Conservation (phyloP, 2,329 filamentous ascomycete species). For the Trichoderma aggressivum region DNA sequence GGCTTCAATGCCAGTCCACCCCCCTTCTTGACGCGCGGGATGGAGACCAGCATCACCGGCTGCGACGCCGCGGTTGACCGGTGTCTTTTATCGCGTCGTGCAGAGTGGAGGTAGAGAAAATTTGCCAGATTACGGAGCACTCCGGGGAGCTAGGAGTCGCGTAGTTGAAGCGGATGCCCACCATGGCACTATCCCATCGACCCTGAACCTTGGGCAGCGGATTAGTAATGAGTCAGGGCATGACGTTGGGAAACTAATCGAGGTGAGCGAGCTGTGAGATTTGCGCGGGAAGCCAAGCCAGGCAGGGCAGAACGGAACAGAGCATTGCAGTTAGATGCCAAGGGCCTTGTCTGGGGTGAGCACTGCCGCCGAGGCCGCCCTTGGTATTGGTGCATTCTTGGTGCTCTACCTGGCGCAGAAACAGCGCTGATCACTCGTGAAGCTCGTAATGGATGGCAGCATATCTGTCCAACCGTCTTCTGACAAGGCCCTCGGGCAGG, state of each 20-base stretch:
- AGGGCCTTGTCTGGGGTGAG: not conserved
- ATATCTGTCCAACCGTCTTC: not conserved
- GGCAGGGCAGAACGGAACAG: not conserved
- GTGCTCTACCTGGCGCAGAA: not conserved
- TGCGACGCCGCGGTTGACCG: conserved; percentile 13
- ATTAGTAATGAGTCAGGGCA: conserved; percentile 5
- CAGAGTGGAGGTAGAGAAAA: conserved; percentile 6
- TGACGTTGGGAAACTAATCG: not conserved
- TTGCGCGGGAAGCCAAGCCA: not conserved
- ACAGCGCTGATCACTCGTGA: not conserved
- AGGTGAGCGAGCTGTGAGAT: not conserved
- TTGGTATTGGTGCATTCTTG: not conserved
- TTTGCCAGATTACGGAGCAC: conserved; percentile 4
- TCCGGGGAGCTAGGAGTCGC: not conserved
- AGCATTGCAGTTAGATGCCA: not conserved
- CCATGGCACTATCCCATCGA: not conserved
- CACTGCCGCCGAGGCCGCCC: not conserved
- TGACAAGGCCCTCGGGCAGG: not conserved
- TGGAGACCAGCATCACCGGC: conserved; percentile 6
- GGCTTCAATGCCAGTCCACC: not conserved
- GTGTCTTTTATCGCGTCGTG: not conserved
- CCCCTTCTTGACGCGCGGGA: not conserved
- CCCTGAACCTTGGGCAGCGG: not conserved
- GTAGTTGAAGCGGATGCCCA: not conserved
- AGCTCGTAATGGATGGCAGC: conserved; percentile 3